These are phyloP conservation scores for Breynia disticha DNA, from an alignment of 441 rosid species.

Conservation along the genomic window DNA sequence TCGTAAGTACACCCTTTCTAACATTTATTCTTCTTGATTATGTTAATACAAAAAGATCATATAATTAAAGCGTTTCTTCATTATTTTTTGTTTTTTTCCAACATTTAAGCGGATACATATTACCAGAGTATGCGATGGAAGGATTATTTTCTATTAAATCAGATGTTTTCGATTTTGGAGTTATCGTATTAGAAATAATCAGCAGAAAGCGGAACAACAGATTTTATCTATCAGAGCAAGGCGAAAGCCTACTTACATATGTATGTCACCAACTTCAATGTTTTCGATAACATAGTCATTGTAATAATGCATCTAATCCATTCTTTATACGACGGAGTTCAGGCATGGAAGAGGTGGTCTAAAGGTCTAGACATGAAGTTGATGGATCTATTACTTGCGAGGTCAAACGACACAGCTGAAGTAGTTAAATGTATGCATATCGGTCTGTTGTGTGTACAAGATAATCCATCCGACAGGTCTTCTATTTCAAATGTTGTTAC, in stretches of 20 bases:
- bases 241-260: conserved; percentile 6
- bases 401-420: conserved; percentile 21
- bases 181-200: conserved; percentile 17
- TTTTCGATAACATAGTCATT: neutral
- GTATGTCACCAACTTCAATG: neutral
- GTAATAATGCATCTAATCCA: neutral
- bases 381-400: conserved; percentile 2
- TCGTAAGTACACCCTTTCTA: too few species aligned
- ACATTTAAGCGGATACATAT: conserved; percentile 21
- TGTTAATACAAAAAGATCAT: too few species aligned
- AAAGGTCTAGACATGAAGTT: conserved; percentile 7
- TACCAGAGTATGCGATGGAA: conserved; percentile 23
- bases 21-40: too few species aligned
- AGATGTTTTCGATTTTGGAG: conserved; percentile 25
- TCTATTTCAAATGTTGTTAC: conserved; percentile 33
- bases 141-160: conserved; percentile 24
- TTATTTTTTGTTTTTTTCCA: neutral
- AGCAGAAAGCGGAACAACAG: conserved; percentile 13
- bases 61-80: too few species aligned
- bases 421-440: conserved; percentile 44
- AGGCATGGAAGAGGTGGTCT: conserved; percentile 14
- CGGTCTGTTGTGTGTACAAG: conserved; percentile 48
- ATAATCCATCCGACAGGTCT: conserved; percentile 33
- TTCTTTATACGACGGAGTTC: neutral
- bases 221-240: conserved; percentile 3